Evolutionary conservation across 108 stramenopile genomes (phyloP).

Genomic region (Nitzschia sp.): DNA sequence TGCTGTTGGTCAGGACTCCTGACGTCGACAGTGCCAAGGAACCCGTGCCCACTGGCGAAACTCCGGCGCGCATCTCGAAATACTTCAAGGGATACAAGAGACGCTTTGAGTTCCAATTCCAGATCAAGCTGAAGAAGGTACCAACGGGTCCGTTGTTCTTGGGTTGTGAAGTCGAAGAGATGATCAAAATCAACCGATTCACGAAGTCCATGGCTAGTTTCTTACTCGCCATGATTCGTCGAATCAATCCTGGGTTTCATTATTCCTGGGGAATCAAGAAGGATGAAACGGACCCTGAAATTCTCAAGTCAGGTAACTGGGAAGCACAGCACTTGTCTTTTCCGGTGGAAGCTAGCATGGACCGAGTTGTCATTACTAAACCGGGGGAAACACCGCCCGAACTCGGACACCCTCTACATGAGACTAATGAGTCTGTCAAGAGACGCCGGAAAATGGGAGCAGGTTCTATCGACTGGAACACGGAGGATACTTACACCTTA

Average conservation of each 20-base stretch:
- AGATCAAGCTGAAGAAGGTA: conserved; percentile 67
- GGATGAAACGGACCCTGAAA: conserved; percentile 9
- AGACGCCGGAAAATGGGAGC: conserved; percentile 51
- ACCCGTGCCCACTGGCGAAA: conserved; percentile 14
- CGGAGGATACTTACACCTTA: conserved; percentile 72
- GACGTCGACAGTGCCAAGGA: conserved; percentile 52
- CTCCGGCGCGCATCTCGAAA: conserved; percentile 28
- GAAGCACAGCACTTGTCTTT: conserved; percentile 72
- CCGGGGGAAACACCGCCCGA: conserved; percentile 56
- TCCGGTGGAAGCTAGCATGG: conserved; percentile 75
- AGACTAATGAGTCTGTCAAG: conserved; percentile 54
- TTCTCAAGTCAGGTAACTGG: conserved; percentile 30
- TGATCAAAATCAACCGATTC: conserved; percentile 52
- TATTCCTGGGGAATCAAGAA: conserved; percentile 46
- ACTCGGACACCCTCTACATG: conserved; percentile 55
- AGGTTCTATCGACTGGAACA: conserved; percentile 54
- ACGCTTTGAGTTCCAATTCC: conserved; percentile 82
- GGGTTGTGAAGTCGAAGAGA: conserved; percentile 62
- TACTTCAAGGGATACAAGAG: conserved; percentile 59
- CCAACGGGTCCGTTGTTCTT: conserved; percentile 63
- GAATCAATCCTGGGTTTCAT: conserved; percentile 71
- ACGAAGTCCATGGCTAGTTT: conserved; percentile 51
- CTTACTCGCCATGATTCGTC: conserved; percentile 58
- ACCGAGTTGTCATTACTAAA: conserved; percentile 69
- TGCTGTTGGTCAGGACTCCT: conserved; percentile 69